phyloP scores from a whole-genome alignment of 345 rosid genomes.

The Acer saccharum region DNA sequence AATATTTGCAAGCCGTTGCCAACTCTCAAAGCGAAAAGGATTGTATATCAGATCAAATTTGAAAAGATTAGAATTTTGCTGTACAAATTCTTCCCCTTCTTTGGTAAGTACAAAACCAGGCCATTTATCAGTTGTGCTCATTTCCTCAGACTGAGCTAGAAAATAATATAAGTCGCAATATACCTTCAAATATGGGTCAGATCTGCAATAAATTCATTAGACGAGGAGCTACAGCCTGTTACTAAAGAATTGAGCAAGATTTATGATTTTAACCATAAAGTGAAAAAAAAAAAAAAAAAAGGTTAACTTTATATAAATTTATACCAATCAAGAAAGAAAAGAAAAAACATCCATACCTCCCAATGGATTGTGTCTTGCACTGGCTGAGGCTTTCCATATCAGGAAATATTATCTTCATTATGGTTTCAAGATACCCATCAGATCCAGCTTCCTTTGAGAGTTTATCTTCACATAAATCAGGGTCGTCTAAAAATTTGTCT shows the following conservation, averaged over 20 bases:
- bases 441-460: slow-evolving; percentile 87
- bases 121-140: slow-evolving; percentile 96
- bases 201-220: slow-evolving; percentile 57
- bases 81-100: slow-evolving; percentile 98
- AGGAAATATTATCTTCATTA: slow-evolving; percentile 64
- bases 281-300: slow-evolving; percentile 18
- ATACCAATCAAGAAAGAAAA: not conserved
- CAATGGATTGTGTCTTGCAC: slow-evolving; percentile 53
- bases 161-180: slow-evolving; percentile 83
- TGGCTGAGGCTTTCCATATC: slow-evolving; percentile 60
- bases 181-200: slow-evolving; percentile 80
- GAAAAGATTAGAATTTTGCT: slow-evolving; percentile 84
- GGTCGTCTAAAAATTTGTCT: slow-evolving; percentile 85
- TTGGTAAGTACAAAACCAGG: slow-evolving; percentile 96
- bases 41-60: slow-evolving; percentile 88
- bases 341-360: slow-evolving; percentile 46
- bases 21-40: slow-evolving; percentile 90
- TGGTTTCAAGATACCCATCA: slow-evolving; percentile 74
- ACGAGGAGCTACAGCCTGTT: slow-evolving; percentile 21
- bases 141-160: slow-evolving; percentile 89
- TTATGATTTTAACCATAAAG: slow-evolving; percentile 14
- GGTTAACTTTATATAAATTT: slow-evolving; percentile 5
- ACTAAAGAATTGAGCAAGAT: slow-evolving; percentile 16
- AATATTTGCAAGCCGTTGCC: slow-evolving; percentile 90
- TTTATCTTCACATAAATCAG: slow-evolving; percentile 79